Percentiles rank a stretch among this genome's conserved stretches.
These are phyloP conservation scores for Coprinopsis cinerea DNA, from an alignment of 768 basidiomycete species.

Conservation along the genomic window DNA sequence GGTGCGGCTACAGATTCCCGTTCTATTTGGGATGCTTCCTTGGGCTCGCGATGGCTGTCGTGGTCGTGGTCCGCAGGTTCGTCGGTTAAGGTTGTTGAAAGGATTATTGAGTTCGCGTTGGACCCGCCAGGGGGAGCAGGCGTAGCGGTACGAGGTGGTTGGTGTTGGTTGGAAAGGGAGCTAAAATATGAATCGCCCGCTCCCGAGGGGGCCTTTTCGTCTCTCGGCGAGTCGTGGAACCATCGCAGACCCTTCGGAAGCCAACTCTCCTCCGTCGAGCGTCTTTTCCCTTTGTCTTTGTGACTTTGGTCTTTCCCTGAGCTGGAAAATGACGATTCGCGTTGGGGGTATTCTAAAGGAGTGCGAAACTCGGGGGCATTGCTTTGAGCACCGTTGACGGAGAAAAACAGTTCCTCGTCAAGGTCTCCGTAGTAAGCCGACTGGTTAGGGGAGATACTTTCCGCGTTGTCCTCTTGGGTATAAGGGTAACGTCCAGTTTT, in stretches of 20 bases:
- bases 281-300: slow-evolving; percentile 49
- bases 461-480: slow-evolving; percentile 13
- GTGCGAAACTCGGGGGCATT: slow-evolving; percentile 48
- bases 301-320: slow-evolving; percentile 25
- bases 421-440: not conserved
- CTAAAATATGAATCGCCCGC: not conserved
- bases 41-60: not conserved
- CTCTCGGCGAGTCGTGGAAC: slow-evolving; percentile 47
- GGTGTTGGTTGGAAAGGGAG: not conserved
- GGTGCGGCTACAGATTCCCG: not conserved
- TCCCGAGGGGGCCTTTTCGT: slow-evolving; percentile 32
- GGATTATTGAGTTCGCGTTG: not conserved
- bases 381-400: not conserved
- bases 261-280: slow-evolving; percentile 51
- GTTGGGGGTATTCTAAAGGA: slow-evolving; percentile 43
- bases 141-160: not conserved
- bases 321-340: slow-evolving; percentile 10
- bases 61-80: not conserved
- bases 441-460: slow-evolving; percentile 16
- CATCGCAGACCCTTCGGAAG: slow-evolving; percentile 39
- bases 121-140: not conserved
- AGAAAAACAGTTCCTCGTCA: slow-evolving; percentile 2
- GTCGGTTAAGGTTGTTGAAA: not conserved
- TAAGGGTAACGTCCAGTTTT: slow-evolving; percentile 8
- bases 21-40: not conserved